Base-by-base conservation (phyloP, 495 filamentous ascomycete genomes). In the Neurospora africana region DNA sequence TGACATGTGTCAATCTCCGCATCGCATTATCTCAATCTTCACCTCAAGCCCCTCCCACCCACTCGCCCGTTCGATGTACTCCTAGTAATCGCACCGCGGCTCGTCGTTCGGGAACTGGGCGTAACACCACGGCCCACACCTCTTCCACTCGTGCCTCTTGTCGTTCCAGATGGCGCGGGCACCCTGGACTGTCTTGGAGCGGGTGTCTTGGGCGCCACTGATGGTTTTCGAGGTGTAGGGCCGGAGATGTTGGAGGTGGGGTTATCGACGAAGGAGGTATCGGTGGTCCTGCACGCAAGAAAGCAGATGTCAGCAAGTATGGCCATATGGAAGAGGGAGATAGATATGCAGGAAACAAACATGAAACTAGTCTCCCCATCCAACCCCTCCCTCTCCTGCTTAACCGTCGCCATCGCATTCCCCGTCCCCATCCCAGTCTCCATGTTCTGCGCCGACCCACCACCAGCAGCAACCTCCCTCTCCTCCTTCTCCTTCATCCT, bases 191-290 rank as follows among this genome's bases (percentile, higher is more conserved):
- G 82, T 38, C 76, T 84, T 15, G 89, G 83, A 15, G 87, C 84
- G 2, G 89, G 85, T 11, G 87, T 88, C 44, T 89, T 91, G n/a
- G 87, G 83, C 3, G 23, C 53, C 23, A 33, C 23, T 1, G 27
- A 61, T 61, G 53, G 53, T 61, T 61, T 61, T 61, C 53, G 53
- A 5, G 53, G 53, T 19, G 89, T 81, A n/a, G 87, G 82, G 79
- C 90, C 92, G 6, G 90, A 89, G 23, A 61, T 61, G 53, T 61
- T 61, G 13, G 89, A 89, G 40, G 86, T 88, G 2, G 92, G 93
- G 78, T 97, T 91, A 30, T 97, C 93, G 33, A 97, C 89, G 76
- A 98, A 99, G 15, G 93, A 93, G 17, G 93, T 97, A 80, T 98
- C 95, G 36, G 92, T 97, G 35, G 95, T 98, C 85, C 93, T 95